Percentiles rank a stretch among this genome's conserved stretches.
These are phyloP conservation scores for Aulographum hederae DNA, from an alignment of 2,329 filamentous ascomycete genomes.

Conservation along the genomic window DNA sequence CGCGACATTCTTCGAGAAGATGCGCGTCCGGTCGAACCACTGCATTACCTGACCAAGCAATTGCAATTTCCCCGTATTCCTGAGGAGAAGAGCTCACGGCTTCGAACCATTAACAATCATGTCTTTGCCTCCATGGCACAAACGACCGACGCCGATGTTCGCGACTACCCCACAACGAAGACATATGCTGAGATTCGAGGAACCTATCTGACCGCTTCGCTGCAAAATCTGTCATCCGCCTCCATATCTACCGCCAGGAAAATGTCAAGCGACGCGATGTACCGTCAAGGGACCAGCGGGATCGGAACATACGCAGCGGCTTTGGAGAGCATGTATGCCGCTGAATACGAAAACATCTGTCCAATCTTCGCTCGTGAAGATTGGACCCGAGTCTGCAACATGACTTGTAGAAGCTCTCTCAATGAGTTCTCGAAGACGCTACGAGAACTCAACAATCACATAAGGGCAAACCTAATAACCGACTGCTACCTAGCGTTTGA, in stretches of 20 bases:
- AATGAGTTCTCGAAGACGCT: constrained; percentile 72
- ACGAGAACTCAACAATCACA: constrained; percentile 74
- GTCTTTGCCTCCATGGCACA: constrained; percentile 42
- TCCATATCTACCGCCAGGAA: constrained; percentile 63
- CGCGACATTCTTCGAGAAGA: constrained; percentile 63
- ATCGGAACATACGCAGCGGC: constrained; percentile 78
- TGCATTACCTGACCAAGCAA: constrained; percentile 82
- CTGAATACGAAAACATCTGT: constrained; percentile 83
- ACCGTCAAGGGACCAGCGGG: constrained; percentile 75
- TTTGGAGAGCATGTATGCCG: constrained; percentile 69
- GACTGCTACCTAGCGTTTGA: constrained; percentile 95
- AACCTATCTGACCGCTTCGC: constrained; percentile 62
- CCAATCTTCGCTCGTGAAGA: constrained; percentile 74
- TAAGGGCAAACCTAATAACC: constrained; percentile 68
- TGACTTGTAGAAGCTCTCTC: constrained; percentile 61
- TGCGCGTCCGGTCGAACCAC: constrained; percentile 63
- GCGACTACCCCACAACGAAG: constrained; percentile 53
- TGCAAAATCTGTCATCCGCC: constrained; percentile 75
- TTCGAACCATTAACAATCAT: constrained; percentile 64
- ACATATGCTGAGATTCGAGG: constrained; percentile 77
- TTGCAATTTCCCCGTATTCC: constrained; percentile 64
- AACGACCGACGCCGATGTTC: constrained; percentile 23
- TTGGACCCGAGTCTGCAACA: constrained; percentile 61
- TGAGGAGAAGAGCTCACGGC: constrained; percentile 54
- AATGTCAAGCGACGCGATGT: constrained; percentile 58